Evolutionary conservation across 208 protist species (phyloP).

Genomic region (Trypanosoma vivax): DNA sequence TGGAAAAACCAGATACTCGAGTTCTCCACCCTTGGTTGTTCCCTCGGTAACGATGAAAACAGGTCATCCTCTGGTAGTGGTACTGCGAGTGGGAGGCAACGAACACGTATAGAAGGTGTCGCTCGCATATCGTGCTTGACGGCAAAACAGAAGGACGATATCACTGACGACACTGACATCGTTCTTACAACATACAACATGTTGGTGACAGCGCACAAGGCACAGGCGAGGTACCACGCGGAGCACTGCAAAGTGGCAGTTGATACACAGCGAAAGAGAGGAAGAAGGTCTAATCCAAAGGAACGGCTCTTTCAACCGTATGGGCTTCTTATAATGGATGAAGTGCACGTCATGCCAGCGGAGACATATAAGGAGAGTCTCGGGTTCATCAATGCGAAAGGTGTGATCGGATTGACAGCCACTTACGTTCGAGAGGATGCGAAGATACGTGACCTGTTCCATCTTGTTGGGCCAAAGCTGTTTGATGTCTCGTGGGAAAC

Average conservation of each 20-base stretch:
- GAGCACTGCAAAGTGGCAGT: background rate
- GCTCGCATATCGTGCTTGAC: conserved; percentile 89
- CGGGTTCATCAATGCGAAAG: conserved; percentile 89
- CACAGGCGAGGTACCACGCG: conserved; percentile 31
- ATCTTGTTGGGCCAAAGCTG: conserved; percentile 99
- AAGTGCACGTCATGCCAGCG: conserved; percentile 98
- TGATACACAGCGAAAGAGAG: conserved; percentile 17
- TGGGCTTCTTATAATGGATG: conserved; percentile 82
- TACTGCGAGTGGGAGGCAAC: background rate
- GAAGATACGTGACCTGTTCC: conserved; percentile 96
- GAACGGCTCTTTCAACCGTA: conserved; percentile 74
- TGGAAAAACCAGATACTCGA: conserved; percentile 94
- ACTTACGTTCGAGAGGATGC: conserved; percentile 96
- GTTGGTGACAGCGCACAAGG: conserved; percentile 85
- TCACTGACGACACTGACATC: conserved; percentile 85
- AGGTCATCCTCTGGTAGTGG: background rate
- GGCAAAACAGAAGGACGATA: conserved; percentile 85
- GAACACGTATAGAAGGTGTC: conserved; percentile 28
- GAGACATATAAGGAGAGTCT: conserved; percentile 94
- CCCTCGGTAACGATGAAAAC: conserved; percentile 13
- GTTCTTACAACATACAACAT: conserved; percentile 99
- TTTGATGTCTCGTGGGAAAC: conserved; percentile 99
- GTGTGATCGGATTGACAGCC: conserved; percentile 97
- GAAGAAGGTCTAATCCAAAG: conserved; percentile 45
- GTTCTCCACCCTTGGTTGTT: conserved; percentile 76